Percentiles rank a stretch among this genome's conserved stretches.
Evolutionary conservation across 2,329 filamentous ascomycete genomes (phyloP).

Genomic region (Sporothrix euskadiensis): DNA sequence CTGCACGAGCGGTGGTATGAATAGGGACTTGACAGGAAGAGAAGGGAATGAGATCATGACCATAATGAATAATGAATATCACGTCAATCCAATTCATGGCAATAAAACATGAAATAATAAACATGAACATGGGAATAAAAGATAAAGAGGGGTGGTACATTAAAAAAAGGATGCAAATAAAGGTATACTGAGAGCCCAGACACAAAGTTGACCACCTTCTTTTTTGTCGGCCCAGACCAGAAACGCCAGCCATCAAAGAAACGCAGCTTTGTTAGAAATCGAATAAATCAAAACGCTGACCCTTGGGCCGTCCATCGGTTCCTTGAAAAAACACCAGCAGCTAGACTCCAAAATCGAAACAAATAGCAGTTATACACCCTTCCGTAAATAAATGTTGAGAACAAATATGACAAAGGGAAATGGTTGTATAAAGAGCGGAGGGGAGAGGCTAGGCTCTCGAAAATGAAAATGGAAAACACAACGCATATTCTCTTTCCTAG

Average conservation of each 20-base stretch:
- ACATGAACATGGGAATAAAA: neutral
- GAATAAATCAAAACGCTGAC: constrained; percentile 12
- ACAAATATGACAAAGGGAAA: constrained; percentile 10
- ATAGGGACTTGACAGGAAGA: neutral
- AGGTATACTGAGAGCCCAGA: constrained; percentile 7
- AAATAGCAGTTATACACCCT: neutral
- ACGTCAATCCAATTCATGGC: neutral
- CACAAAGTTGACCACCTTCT: neutral
- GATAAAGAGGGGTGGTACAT: neutral
- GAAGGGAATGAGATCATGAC: neutral
- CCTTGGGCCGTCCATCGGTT: neutral
- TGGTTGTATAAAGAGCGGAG: neutral
- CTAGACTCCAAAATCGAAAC: neutral
- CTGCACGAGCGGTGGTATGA: constrained; percentile 21
- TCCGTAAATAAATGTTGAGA: neutral
- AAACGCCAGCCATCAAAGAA: constrained; percentile 4
- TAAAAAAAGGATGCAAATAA: neutral
- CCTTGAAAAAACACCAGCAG: neutral
- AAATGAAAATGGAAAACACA: neutral
- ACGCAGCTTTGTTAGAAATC: neutral
- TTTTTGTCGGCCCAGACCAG: neutral
- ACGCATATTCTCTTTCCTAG: neutral
- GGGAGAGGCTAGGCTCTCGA: neutral
- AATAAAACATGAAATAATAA: neutral
- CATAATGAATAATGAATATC: neutral